Evolutionary conservation across 768 basidiomycete species (phyloP), one percentile per base, ranked within the genome.

Genomic region (Mycena floridula): DNA sequence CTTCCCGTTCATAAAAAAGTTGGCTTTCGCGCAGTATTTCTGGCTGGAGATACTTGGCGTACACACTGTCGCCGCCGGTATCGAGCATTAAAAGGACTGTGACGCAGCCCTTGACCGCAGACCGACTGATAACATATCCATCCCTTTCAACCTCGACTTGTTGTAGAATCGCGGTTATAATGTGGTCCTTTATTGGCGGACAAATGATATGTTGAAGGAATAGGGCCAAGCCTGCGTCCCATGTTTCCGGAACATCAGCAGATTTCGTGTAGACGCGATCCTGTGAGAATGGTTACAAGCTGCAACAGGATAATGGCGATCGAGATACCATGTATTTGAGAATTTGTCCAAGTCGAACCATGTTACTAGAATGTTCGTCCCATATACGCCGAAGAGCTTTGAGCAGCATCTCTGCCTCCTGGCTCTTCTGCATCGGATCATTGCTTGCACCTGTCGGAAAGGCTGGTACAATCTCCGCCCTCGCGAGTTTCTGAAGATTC

Each of bases 61-160:
- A 99, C 5, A 93, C 76, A 0, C 81, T 82, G 45, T 60, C 63
- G 27, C 67, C 73, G 16, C 66, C 68, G 18, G 64, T 63, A 15
- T 72, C 72, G 23, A 98, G 74, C 45, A 82, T 75, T 28, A 87
- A 65, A 37, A 96, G 76, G 37, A 97, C 82, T 32, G 92, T 89
- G 18, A 94, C 82, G 50, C 87, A 91, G 52, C 85, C 87, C 56
- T 89, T 87, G 42, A 97, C 81, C 3, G 89, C 82, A 2, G 91
- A 90, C n/a, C 88, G 85, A 56, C 89, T 90, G 56, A 98, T 91
- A 37, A 77, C 78, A 57, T 86, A 88, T 21, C 93, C 93, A 50
- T 94, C 86, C 13, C 96, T 85, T 56, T 99, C 96, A 43, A 90
- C 80, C 48, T 81, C 87, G 44, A 99, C 82, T 64, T 94, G 88